Conservation (phyloP, 2,329 filamentous ascomycete species). For the Aspergillus fijiensis region DNA sequence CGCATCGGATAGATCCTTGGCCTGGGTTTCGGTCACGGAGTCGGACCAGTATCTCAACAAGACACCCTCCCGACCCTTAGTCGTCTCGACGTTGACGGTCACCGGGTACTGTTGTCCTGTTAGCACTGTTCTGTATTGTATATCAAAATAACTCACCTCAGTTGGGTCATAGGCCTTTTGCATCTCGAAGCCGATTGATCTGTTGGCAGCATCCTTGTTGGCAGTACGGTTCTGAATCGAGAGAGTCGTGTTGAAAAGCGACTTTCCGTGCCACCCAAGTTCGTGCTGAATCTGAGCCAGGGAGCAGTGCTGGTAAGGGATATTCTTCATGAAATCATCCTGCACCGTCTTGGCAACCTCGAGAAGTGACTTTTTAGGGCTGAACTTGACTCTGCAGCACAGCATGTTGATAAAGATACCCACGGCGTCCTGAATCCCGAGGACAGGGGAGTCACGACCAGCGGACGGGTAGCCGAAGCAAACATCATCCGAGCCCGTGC, state of each 20-base stretch:
- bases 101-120: conserved; percentile 35
- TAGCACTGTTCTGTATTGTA: conserved; percentile 2
- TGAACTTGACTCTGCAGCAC: conserved; percentile 48
- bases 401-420: conserved; percentile 58
- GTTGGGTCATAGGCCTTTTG: conserved; percentile 39
- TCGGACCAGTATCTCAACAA: conserved; percentile 43
- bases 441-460: conserved; percentile 47
- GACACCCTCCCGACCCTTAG: conserved; percentile 36
- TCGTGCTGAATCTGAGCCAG: conserved; percentile 50
- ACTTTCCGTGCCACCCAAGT: conserved; percentile 34
- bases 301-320: conserved; percentile 53
- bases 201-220: conserved; percentile 23
- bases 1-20: conserved; percentile 28
- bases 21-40: conserved; percentile 37
- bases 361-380: conserved; percentile 34
- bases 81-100: conserved; percentile 42
- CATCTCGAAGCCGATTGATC: conserved; percentile 32
- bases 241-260: conserved; percentile 45
- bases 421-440: conserved; percentile 48
- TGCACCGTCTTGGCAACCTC: conserved; percentile 48
- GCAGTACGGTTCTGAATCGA: conserved; percentile 41
- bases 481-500: conserved; percentile 38
- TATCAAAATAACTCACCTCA: conserved; percentile 28
- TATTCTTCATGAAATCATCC: conserved; percentile 46
- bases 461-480: conserved; percentile 45